Percentiles rank a stretch among this genome's conserved stretches.
Evolutionary conservation across 768 basidiomycete species (phyloP).

Genomic region (Auriscalpium vulgare): DNA sequence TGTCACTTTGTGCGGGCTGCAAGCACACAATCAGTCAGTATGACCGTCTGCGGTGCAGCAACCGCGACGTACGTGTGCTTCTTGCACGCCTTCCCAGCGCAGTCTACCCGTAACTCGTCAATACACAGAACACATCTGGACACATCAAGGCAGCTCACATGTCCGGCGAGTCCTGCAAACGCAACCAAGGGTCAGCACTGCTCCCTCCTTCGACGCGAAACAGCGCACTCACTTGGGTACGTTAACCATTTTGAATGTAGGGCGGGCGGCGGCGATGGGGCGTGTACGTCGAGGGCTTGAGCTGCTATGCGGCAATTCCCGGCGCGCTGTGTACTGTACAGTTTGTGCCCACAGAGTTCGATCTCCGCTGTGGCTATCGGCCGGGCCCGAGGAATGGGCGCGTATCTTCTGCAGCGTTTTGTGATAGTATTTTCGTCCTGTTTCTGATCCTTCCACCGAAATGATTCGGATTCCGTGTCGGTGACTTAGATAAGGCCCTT

Average conservation of each 20-base stretch:
- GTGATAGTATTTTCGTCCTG: too few species aligned
- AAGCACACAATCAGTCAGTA: slow-evolving; percentile 12
- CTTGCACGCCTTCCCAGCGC: slow-evolving; percentile 95
- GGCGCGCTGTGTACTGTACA: not conserved
- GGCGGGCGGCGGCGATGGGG: not conserved
- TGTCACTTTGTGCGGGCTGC: slow-evolving; percentile 96
- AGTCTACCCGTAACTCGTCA: slow-evolving; percentile 41
- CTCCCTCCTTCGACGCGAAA: not conserved
- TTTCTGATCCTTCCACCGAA: too few species aligned
- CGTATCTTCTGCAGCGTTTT: too few species aligned
- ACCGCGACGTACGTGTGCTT: slow-evolving; percentile 80
- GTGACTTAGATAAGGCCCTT: too few species aligned
- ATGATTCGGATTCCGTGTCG: too few species aligned
- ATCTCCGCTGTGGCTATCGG: not conserved
- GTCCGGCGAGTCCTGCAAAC: slow-evolving; percentile 83
- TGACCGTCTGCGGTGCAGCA: not conserved
- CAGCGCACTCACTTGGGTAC: slow-evolving; percentile 72
- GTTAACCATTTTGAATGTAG: slow-evolving; percentile 71
- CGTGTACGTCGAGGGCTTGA: not conserved
- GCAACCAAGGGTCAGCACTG: slow-evolving; percentile 7
- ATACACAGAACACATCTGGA: slow-evolving; percentile 1
- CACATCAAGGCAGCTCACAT: slow-evolving; percentile 51
- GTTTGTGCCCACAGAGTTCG: not conserved
- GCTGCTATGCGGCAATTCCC: not conserved
- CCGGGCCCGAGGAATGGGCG: too few species aligned